phyloP scores from a whole-genome alignment of 495 filamentous ascomycete genomes.

The Cercophora scortea region DNA sequence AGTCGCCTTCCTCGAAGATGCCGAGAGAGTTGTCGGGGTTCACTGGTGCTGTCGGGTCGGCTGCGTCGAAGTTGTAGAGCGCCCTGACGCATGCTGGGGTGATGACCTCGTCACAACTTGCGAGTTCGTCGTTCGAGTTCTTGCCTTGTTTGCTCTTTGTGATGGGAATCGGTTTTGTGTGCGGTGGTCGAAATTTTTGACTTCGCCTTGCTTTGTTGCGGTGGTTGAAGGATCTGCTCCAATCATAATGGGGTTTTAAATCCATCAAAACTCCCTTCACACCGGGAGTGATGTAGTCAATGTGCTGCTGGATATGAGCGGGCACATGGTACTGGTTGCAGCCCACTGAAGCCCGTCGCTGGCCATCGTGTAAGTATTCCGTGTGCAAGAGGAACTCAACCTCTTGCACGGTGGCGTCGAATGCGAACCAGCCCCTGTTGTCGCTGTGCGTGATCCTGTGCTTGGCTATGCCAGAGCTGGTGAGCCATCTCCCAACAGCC shows the following conservation, averaged over 20 bases:
- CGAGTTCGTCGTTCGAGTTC: not conserved
- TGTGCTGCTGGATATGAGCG: slow-evolving; percentile 36
- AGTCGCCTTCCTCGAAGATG: slow-evolving; percentile 9
- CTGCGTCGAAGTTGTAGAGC: not conserved
- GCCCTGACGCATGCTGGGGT: not conserved
- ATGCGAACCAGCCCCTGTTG: slow-evolving; percentile 31
- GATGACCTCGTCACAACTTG: not conserved
- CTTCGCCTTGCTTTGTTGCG: not conserved
- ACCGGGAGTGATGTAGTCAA: slow-evolving; percentile 47
- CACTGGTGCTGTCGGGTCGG: not conserved
- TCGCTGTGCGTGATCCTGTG: slow-evolving; percentile 3
- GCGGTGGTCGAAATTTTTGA: not conserved
- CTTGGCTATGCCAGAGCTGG: slow-evolving; percentile 37
- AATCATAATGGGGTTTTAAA: not conserved
- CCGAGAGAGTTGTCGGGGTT: slow-evolving; percentile 17
- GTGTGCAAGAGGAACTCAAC: slow-evolving; percentile 45
- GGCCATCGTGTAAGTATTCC: slow-evolving; percentile 42
- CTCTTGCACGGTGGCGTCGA: slow-evolving; percentile 46
- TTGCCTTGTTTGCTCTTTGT: not conserved
- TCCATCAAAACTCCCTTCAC: not conserved
- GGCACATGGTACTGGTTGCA: slow-evolving; percentile 41
- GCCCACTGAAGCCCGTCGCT: slow-evolving; percentile 8
- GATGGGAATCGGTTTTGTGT: not conserved
- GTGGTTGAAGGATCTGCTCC: not conserved
- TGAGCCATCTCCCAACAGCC: slow-evolving; percentile 33